These are phyloP conservation scores for Lentinula lateritia DNA, from an alignment of 768 basidiomycete genomes.

Conservation along the genomic window DNA sequence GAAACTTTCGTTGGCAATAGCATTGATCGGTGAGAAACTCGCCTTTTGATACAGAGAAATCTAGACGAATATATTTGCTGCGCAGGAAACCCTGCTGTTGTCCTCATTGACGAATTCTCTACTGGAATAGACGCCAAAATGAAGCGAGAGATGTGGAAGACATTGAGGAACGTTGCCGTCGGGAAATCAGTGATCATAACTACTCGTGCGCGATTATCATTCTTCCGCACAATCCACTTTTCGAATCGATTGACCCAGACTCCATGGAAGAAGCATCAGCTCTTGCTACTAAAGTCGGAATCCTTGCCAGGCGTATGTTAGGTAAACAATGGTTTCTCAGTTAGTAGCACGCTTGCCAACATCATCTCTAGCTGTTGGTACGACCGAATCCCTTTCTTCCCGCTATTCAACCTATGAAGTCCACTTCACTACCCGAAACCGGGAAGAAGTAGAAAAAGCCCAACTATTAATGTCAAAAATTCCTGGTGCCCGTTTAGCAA, in stretches of 20 bases:
- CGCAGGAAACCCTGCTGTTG: conserved; percentile 67
- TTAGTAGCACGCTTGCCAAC: background rate
- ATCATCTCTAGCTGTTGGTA: conserved; percentile 51
- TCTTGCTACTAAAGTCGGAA: conserved; percentile 70
- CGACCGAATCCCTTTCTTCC: conserved; percentile 53
- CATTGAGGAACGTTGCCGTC: conserved; percentile 54
- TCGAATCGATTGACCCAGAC: conserved; percentile 29
- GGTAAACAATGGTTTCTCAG: conserved; percentile 30
- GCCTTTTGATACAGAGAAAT: background rate
- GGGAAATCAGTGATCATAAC: conserved; percentile 72
- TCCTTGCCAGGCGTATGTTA: conserved; percentile 65
- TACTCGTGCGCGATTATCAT: conserved; percentile 43
- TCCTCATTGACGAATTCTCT: conserved; percentile 81
- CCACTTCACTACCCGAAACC: conserved; percentile 63
- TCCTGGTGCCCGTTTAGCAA: conserved; percentile 59
- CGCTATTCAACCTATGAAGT: conserved; percentile 75
- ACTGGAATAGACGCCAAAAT: conserved; percentile 81
- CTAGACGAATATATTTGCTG: too few species aligned
- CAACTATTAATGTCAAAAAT: conserved; percentile 56
- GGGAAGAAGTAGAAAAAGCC: conserved; percentile 53
- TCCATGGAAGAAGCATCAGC: conserved; percentile 85
- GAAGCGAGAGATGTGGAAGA: conserved; percentile 81
- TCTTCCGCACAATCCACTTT: background rate
- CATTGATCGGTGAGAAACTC: conserved; percentile 51
- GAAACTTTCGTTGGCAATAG: conserved; percentile 71